A percentile compares a stretch with the other conserved stretches of the same genome.
Evolutionary conservation across 192 early-diverging fungal species (phyloP).

Genomic region (Oehlia diaphana): DNA sequence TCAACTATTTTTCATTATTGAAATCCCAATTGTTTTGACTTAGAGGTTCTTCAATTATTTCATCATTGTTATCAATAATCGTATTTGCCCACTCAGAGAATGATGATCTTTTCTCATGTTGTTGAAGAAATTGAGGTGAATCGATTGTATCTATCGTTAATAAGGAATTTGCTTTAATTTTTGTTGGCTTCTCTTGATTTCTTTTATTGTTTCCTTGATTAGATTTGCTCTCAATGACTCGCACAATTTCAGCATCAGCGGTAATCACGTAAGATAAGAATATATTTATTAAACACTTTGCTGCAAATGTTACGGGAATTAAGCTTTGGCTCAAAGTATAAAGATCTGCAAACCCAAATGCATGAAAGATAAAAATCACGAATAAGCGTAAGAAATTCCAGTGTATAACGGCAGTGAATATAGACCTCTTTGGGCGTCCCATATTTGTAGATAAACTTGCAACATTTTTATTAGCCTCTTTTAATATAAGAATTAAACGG

Average conservation of each 20-base stretch:
- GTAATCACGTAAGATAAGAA: slow-evolving; percentile 11
- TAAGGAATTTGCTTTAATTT: no score
- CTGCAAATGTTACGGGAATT: no score
- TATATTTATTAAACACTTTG: not conserved
- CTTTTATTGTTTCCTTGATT: no score
- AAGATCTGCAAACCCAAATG: no score
- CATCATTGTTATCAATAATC: no score
- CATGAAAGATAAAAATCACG: not conserved
- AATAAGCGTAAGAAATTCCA: slow-evolving; percentile 27
- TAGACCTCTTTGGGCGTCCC: not conserved
- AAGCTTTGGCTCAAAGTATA: no score
- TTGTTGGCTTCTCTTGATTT: no score
- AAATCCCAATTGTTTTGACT: no score
- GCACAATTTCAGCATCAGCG: slow-evolving; percentile 27
- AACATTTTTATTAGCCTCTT: slow-evolving; percentile 11
- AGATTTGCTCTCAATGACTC: slow-evolving; percentile 5
- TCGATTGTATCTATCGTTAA: no score
- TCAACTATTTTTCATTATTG: no score
- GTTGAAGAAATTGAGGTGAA: no score
- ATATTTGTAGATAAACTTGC: not conserved
- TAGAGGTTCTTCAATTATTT: no score
- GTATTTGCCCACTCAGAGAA: slow-evolving; percentile 19
- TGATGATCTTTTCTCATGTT: not conserved
- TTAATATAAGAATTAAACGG: not conserved
- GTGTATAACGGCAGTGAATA: slow-evolving; percentile 28